A percentile compares a stretch with the other conserved stretches of the same genome.
Conservation (phyloP, 106 monocot species). For the Agapanthus africanus region DNA sequence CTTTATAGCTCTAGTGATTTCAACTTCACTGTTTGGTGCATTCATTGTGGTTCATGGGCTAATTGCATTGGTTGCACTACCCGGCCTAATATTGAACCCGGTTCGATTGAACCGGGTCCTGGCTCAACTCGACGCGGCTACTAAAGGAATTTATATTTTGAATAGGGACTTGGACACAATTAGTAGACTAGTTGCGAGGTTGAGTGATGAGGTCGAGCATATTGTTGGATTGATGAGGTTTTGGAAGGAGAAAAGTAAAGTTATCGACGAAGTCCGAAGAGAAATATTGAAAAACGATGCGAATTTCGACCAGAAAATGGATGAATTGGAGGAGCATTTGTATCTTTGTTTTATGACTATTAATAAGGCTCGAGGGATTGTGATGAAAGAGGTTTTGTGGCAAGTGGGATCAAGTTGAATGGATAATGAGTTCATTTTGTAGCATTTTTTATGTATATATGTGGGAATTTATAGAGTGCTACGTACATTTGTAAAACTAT, state of each 20-base stretch:
- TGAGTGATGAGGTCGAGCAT: slow-evolving; percentile 58
- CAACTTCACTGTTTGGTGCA: slow-evolving; percentile 24
- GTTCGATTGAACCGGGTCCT: slow-evolving; percentile 12
- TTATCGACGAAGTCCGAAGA: slow-evolving; percentile 34
- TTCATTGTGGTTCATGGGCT: slow-evolving; percentile 39
- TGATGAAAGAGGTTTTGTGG: slow-evolving; percentile 40
- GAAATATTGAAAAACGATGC: slow-evolving; percentile 43
- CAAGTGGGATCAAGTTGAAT: not conserved
- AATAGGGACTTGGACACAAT: slow-evolving; percentile 67
- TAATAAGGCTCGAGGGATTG: slow-evolving; percentile 57
- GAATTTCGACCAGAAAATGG: slow-evolving; percentile 45
- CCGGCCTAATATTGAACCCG: slow-evolving; percentile 15
- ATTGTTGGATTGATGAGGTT: slow-evolving; percentile 32
- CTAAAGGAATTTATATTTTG: slow-evolving; percentile 61
- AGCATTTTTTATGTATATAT: too few relatives aligned
- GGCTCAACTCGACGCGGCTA: slow-evolving; percentile 50
- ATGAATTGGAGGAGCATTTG: slow-evolving; percentile 79
- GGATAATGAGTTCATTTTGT: too few relatives aligned
- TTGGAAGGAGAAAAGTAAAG: slow-evolving; percentile 19
- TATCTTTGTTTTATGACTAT: slow-evolving; percentile 72
- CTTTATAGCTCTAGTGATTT: slow-evolving; percentile 25
- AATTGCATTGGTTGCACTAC: slow-evolving; percentile 21
- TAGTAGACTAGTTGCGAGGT: slow-evolving; percentile 44
- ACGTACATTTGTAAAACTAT: too few relatives aligned
- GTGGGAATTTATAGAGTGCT: too few relatives aligned